These are phyloP conservation scores for Dichomitus squalens DNA, from an alignment of 1,284 basidiomycete genomes.

Conservation along the genomic window DNA sequence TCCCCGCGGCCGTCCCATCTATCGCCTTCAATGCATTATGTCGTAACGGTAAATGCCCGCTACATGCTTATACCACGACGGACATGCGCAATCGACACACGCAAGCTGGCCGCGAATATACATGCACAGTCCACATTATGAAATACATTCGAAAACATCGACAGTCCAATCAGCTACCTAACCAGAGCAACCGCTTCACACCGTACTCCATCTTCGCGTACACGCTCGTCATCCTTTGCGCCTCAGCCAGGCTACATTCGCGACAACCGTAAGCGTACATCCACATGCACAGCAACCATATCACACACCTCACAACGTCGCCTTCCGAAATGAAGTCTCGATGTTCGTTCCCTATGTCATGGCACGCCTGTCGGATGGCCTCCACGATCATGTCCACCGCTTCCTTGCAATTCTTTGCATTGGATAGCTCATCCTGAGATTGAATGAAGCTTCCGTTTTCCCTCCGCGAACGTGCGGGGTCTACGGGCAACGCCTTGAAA, in stretches of 20 bases:
- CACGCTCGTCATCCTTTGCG: constrained; percentile 78
- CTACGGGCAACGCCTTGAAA: constrained; percentile 76
- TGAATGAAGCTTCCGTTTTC: constrained; percentile 58
- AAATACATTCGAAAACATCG: neutral
- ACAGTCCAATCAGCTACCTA: constrained; percentile 55
- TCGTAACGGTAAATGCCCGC: neutral
- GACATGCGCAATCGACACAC: constrained; percentile 9
- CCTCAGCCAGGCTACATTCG: constrained; percentile 67
- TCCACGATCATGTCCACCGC: constrained; percentile 77
- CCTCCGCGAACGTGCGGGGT: constrained; percentile 57
- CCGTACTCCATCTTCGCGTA: constrained; percentile 92
- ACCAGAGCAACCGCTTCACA: constrained; percentile 85
- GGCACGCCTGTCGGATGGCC: constrained; percentile 68
- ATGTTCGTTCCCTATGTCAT: constrained; percentile 54
- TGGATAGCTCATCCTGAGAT: constrained; percentile 60
- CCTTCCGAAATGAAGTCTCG: constrained; percentile 58
- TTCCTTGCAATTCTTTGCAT: constrained; percentile 72
- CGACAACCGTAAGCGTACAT: constrained; percentile 13
- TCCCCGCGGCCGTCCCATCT: constrained; percentile 1
- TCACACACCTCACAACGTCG: constrained; percentile 79
- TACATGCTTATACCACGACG: constrained; percentile 13
- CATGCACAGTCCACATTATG: constrained; percentile 13
- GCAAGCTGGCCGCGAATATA: constrained; percentile 9
- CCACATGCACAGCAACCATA: constrained; percentile 3
- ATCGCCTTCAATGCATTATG: neutral